These are phyloP conservation scores for Starmerella sp. DNA, from an alignment of 805 yeast species.

Conservation along the genomic window DNA sequence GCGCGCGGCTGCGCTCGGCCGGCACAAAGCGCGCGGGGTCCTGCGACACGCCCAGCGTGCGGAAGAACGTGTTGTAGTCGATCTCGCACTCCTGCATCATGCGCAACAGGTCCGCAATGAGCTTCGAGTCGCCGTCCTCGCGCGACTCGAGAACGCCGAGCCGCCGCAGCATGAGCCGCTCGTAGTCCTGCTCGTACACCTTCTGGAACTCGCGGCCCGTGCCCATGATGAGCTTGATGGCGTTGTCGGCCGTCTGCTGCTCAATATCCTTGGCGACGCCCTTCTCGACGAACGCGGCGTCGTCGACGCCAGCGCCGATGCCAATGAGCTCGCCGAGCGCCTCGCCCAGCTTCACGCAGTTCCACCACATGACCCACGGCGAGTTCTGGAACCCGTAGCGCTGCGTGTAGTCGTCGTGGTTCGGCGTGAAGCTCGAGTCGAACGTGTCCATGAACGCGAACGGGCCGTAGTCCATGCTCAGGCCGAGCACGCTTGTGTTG, in stretches of 20 bases:
- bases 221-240: conserved; percentile 57
- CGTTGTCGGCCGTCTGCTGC: conserved; percentile 36
- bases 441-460: conserved; percentile 81
- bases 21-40: conserved; percentile 28
- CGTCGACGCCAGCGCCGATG: conserved; percentile 45
- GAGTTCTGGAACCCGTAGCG: conserved; percentile 76
- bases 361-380: conserved; percentile 90
- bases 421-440: conserved; percentile 74
- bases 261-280: conserved; percentile 28
- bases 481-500: conserved; percentile 79
- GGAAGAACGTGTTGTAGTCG: conserved; percentile 74
- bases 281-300: conserved; percentile 33
- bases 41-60: conserved; percentile 32
- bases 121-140: conserved; percentile 29
- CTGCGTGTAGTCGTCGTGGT: conserved; percentile 64
- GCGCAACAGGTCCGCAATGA: conserved; percentile 51
- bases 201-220: conserved; percentile 57
- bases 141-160: conserved; percentile 48
- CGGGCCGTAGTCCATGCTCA: conserved; percentile 90
- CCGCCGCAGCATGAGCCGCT: conserved; percentile 47
- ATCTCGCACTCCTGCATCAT: conserved; percentile 50
- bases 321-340: conserved; percentile 73
- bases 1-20: conserved; percentile 28
- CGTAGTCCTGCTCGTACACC: conserved; percentile 48
- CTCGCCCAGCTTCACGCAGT: conserved; percentile 73